Evolutionary conservation across 768 basidiomycete species (phyloP), one percentile per base, ranked within the genome.

Genomic region (Cyclocybe aegerita): DNA sequence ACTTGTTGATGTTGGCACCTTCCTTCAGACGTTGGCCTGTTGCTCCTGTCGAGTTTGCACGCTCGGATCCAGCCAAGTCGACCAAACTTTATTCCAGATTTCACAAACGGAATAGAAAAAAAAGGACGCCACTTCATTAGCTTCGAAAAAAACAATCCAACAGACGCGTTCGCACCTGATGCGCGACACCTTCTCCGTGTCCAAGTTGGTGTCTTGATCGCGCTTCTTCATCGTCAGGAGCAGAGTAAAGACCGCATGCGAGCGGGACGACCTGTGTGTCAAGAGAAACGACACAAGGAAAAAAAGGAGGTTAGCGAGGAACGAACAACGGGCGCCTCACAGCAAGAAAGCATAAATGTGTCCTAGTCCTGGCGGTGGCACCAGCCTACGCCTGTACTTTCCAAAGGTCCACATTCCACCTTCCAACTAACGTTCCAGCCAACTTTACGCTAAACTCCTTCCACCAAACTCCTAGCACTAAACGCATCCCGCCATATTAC

Each of bases 1-100:
- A 96, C 71, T 97, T 98, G 72, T 98, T 99, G 76, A 98, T 98
- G 69, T 98, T 94, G 35, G 93, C 94, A 49, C 96, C 96, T 74
- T 98, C 96, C 71, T 98, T 98, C 51, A 99, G 75, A 42, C 95
- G 85, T 62, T 92, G 87, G 2, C 96, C 96, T 0, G 97, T 98
- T 31, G 97, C 97, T 35, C 97, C 97, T 9, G 97, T 98, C 9
- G 94, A 95, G 60, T 97, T 97, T 12, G 97, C 97, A 56, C 96
- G 80, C 69, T 99, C 96, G 9, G 93, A 95, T 59, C 96, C 96
- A 29, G 96, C 96, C 58, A 99, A 78, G 75, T 99, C 96, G 53
- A 99, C 92, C 56, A 99, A 74, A 68, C 90, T 92, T 51, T 12
- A 32, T 48, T 38, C 39, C 7, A 29, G 30, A 49, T 14, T 42